A percentile compares a stretch with the other conserved stretches of the same genome.
phyloP scores from a whole-genome alignment of 352 stramenopile species.

The Elongisporangium senticosum region DNA sequence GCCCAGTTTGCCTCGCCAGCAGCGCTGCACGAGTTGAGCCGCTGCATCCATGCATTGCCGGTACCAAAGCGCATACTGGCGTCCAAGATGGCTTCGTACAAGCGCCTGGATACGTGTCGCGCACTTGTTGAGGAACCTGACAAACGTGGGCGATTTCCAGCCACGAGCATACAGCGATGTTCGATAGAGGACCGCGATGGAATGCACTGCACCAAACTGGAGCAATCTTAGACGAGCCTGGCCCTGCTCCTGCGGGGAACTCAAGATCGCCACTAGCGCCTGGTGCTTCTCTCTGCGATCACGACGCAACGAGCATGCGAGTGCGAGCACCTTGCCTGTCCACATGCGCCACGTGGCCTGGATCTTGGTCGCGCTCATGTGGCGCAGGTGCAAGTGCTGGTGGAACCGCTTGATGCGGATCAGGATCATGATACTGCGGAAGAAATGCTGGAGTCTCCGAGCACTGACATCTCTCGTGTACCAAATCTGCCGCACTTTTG shows the following conservation, averaged over 20 bases:
- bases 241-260: conserved; percentile 7
- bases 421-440: conserved; percentile 67
- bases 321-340: conserved; percentile 44
- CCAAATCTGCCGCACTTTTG: conserved; percentile 18
- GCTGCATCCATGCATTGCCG: conserved; percentile 25
- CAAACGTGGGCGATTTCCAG: conserved; percentile 48
- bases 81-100: conserved; percentile 41
- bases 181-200: conserved; percentile 43
- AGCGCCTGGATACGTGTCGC: conserved; percentile 58
- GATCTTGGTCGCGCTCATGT: conserved; percentile 40
- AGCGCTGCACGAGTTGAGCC: conserved; percentile 36
- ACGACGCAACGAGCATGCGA: conserved; percentile 29
- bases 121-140: conserved; percentile 30
- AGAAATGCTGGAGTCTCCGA: conserved; percentile 64
- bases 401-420: conserved; percentile 40
- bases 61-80: conserved; percentile 24
- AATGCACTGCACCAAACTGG: conserved; percentile 46
- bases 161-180: conserved; percentile 37
- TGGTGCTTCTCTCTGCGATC: conserved; percentile 27
- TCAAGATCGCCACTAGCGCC: conserved; percentile 22
- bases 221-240: conserved; percentile 26
- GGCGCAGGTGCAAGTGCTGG: conserved; percentile 24
- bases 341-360: conserved; percentile 81
- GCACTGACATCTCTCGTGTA: conserved; percentile 36
- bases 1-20: conserved; percentile 50